Base-by-base conservation (phyloP, 169 alveolate genomes). In the Plasmodium vivax region DNA sequence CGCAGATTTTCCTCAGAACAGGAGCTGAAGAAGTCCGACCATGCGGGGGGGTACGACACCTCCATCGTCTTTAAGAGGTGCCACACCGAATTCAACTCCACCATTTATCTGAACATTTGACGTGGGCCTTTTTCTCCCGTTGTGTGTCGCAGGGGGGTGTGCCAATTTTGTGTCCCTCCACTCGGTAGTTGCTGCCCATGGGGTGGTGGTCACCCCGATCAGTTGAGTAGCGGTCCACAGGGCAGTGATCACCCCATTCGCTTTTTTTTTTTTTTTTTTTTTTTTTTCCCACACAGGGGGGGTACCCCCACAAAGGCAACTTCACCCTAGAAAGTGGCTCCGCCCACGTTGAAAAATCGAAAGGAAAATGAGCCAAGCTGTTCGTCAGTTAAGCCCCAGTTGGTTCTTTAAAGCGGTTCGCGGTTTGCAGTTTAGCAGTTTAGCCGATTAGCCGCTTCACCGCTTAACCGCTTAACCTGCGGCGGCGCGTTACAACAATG, bases 1-100 rank as follows among this genome's bases (percentile, higher is more conserved):
- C 96, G 97, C 7, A 92, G 74, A 80, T 87, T 82, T 83, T 36
- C 95, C 23, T 83, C 95, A 34, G 91, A 88, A 68, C 83, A 88
- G 12, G 94, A 88, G n/a, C 51, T 88, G 72, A 38, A 80, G 23
- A 38, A 88, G 43, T 56, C 94, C 16, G 91, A 88, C 62, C 73
- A 88, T 27, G 83, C 94, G 7, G 94, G 94, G 34, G 94, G 94
- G 77, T 88, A 88, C 56, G 90, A 88, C 14, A 8, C 34, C 3
- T 56, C 87, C 41, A 34, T 88, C 36, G 94, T 88, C 51, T 80
- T 88, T 56, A 88, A 88, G 51, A 79, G 94, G 58, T 80, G 94
- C 73, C 91, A 90, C 38, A 56, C 72, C 27, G 94, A 90, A 54
- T 90, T 90, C 30, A 90, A 90, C 36, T 80, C 83, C 38, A 90